These are phyloP conservation scores for Boletus pseudo-olivaceus DNA, from an alignment of 768 basidiomycete species.

Conservation along the genomic window DNA sequence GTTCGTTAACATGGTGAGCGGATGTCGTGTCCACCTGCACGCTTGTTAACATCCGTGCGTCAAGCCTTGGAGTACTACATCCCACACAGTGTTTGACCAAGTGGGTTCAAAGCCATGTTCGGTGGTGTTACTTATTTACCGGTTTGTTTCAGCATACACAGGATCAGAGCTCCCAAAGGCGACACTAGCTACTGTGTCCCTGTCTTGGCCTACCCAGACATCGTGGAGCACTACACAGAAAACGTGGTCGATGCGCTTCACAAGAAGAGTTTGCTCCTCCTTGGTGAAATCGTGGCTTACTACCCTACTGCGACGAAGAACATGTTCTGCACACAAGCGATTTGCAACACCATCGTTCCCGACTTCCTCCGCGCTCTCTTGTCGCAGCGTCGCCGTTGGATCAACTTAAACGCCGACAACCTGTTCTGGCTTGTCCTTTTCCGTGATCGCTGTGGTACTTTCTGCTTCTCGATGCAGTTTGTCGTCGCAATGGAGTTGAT, in stretches of 20 bases:
- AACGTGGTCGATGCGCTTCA: constrained; percentile 99
- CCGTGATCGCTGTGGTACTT: constrained; percentile 97
- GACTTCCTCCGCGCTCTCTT: constrained; percentile 92
- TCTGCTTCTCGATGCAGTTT: constrained; percentile 99
- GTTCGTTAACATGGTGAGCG: constrained; percentile 91
- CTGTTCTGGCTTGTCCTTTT: constrained; percentile 92
- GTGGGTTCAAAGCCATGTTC: constrained; percentile 99
- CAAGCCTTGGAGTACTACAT: constrained; percentile 99
- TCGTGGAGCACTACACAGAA: constrained; percentile 98
- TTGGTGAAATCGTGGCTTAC: constrained; percentile 99
- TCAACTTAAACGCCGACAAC: constrained; percentile 99
- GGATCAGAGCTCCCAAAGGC: constrained; percentile 98
- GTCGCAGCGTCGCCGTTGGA: constrained; percentile 98
- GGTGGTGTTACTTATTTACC: constrained; percentile 99
- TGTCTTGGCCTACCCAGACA: constrained; percentile 96
- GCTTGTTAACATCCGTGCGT: constrained; percentile 4
- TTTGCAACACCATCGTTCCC: constrained; percentile 98
- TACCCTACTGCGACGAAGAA: constrained; percentile 97
- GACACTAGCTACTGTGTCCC: constrained; percentile 97
- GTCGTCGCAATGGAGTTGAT: constrained; percentile 98
- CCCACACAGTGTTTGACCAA: constrained; percentile 95
- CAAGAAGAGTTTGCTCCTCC: constrained; percentile 96
- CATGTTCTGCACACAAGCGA: constrained; percentile 97
- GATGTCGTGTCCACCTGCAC: neutral
- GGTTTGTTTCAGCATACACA: constrained; percentile 99